A percentile compares a stretch with the other conserved stretches of the same genome.
Conservation (phyloP, 148 eudicot genomes). For the Polygonum aviculare region DNA sequence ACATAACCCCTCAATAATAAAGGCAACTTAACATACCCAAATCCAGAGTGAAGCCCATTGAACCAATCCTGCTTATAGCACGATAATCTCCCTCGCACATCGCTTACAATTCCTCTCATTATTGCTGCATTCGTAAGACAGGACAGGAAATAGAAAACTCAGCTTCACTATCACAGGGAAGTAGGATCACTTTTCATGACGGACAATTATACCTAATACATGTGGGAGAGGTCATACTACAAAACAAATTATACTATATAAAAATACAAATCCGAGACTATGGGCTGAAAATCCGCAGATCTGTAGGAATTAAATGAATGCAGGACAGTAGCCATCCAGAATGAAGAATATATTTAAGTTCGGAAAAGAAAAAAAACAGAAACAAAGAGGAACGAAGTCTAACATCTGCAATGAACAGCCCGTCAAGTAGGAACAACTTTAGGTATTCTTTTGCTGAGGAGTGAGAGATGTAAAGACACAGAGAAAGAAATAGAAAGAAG, state of each 20-base stretch:
- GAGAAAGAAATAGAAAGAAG: not conserved
- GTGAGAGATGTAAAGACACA: not conserved
- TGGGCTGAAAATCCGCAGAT: not conserved
- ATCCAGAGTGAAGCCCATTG: conserved; percentile 38
- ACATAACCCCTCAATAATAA: not conserved
- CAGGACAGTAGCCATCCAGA: not conserved
- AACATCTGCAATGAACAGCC: not conserved
- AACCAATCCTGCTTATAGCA: conserved; percentile 67
- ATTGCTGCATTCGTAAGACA: conserved; percentile 8
- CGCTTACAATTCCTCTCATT: conserved; percentile 36
- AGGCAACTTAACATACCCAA: conserved; percentile 24
- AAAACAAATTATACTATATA: too few species aligned
- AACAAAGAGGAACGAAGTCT: not conserved
- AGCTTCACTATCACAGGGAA: not conserved
- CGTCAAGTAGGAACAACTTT: not conserved
- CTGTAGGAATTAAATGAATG: not conserved
- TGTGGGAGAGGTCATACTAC: not conserved
- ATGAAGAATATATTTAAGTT: not conserved
- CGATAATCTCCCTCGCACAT: conserved; percentile 37
- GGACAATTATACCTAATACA: too few species aligned
- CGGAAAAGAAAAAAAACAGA: not conserved
- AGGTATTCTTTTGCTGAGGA: not conserved
- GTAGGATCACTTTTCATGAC: not conserved
- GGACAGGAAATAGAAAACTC: not conserved
- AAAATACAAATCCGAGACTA: not conserved